Evolutionary conservation across 306 rosid species (phyloP), one percentile per base, ranked within the genome.

Genomic region (Vigna nakashimae): DNA sequence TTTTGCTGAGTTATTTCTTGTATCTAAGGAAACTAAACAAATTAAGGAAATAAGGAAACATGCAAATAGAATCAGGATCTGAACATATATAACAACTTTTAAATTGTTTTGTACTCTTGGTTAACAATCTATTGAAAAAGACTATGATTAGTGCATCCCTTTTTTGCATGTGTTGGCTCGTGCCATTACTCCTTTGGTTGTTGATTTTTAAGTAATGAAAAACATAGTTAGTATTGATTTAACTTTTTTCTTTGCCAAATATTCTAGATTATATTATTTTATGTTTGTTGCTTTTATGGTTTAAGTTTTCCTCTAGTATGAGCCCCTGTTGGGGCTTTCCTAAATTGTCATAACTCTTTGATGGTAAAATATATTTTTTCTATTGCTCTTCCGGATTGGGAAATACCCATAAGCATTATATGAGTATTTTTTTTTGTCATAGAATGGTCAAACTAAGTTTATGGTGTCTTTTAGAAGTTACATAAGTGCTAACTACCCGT

Each of bases 401-500:
- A 65, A 65, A 65, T 64, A 48, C 69, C 9, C 0, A 13, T 36
- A 16, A 65, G 10, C 50, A 65, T 17, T 17, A 9, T 63, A 36
- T 4, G 0, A 60, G 12, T 7, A 14, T 1, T 62, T 2, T 15
- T 62, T 7, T 62, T 15, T 24, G 16, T 24, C 26, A 15, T 30
- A 38, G 70, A n/a, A 17, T 65, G n/a, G 8, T 65, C 24, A 63
- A 63, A 8, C 17, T 17, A 36, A 9, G 50, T 65, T 65, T 50
- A 65, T 65, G 16, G 3, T 59, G 3, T 6, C 6, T 30, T 28
- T 60, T 60, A 26, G 0, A 22, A 22, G 65, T 58, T 24, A 57
- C 65, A 13, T 13, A n/a, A 45, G 46, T 72, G 74, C 58, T 78
- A 81, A 32, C 40, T 50, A 26, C 40, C 32, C 34, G 73, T 51